Conservation (phyloP, 495 filamentous ascomycete genomes). For the Podospora comata region DNA sequence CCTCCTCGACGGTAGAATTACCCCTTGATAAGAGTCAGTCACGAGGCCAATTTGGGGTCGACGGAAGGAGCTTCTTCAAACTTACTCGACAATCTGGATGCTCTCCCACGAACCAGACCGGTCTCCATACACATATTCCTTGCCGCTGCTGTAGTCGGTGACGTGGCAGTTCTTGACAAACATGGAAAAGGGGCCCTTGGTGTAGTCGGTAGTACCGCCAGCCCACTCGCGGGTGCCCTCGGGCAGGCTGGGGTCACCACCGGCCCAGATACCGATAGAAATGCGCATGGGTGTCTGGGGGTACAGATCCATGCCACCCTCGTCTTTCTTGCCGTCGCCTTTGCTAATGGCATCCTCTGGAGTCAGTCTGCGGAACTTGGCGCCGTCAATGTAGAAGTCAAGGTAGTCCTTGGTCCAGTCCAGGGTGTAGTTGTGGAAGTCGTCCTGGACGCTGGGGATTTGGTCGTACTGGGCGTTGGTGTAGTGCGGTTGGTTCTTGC, state of each 20-base stretch:
- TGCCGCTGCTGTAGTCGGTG: conserved; percentile 65
- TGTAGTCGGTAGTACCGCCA: conserved; percentile 71
- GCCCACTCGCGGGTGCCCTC: conserved; percentile 65
- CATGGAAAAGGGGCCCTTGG: conserved; percentile 70
- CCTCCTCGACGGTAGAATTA: conserved; percentile 57
- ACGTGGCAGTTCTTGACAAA: conserved; percentile 63
- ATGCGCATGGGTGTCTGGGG: conserved; percentile 87
- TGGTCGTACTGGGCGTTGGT: conserved; percentile 56
- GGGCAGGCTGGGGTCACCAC: conserved; percentile 65
- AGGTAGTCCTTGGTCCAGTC: conserved; percentile 73
- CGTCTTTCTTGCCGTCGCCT: neutral
- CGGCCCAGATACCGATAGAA: conserved; percentile 82
- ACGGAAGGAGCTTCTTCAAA: conserved; percentile 15
- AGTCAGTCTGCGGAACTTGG: conserved; percentile 63
- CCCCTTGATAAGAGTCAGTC: conserved; percentile 42
- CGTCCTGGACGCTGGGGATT: conserved; percentile 36
- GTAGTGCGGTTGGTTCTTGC: conserved; percentile 62
- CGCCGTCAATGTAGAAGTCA: conserved; percentile 70
- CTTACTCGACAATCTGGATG: conserved; percentile 65
- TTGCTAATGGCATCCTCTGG: conserved; percentile 50
- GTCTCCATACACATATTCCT: conserved; percentile 67
- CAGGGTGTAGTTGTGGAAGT: conserved; percentile 79
- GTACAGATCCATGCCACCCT: conserved; percentile 59
- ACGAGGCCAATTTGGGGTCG: neutral
- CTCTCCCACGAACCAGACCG: conserved; percentile 62